These are phyloP conservation scores for Rhizopus delemar DNA, from an alignment of 371 early-diverging fungal species.

Conservation along the genomic window DNA sequence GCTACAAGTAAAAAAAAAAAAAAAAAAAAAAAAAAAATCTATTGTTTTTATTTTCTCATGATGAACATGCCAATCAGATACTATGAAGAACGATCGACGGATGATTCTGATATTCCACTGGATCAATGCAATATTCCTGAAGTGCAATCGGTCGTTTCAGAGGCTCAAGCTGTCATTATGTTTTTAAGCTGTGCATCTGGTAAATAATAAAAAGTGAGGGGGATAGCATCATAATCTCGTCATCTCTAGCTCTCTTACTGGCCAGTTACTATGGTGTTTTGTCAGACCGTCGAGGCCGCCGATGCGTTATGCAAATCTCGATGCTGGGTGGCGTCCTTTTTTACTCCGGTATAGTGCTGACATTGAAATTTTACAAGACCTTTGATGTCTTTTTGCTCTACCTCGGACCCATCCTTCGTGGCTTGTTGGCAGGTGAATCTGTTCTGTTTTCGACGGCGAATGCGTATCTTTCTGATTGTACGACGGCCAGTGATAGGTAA, in stretches of 20 bases:
- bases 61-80: not conserved
- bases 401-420: constrained; percentile 39
- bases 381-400: constrained; percentile 35
- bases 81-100: not conserved
- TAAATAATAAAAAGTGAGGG: constrained; percentile 11
- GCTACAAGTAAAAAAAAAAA: not conserved
- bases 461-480: constrained; percentile 48
- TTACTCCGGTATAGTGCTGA: constrained; percentile 21
- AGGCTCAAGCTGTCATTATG: constrained; percentile 36
- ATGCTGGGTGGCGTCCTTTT: constrained; percentile 31
- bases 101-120: constrained; percentile 14
- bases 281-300: constrained; percentile 42
- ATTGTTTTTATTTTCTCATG: not conserved
- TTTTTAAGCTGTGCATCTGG: constrained; percentile 34
- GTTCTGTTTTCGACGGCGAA: constrained; percentile 36
- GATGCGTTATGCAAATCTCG: constrained; percentile 25
- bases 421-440: constrained; percentile 36
- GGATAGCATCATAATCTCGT: not conserved
- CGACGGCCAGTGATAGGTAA: constrained; percentile 23
- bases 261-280: constrained; percentile 42
- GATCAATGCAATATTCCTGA: constrained; percentile 44
- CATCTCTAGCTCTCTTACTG: constrained; percentile 31
- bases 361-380: constrained; percentile 24
- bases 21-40: not conserved
- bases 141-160: constrained; percentile 41